Evolutionary conservation across 2,329 filamentous ascomycete species (phyloP), one percentile per base, ranked within the genome.

Genomic region (Chalara sp.): DNA sequence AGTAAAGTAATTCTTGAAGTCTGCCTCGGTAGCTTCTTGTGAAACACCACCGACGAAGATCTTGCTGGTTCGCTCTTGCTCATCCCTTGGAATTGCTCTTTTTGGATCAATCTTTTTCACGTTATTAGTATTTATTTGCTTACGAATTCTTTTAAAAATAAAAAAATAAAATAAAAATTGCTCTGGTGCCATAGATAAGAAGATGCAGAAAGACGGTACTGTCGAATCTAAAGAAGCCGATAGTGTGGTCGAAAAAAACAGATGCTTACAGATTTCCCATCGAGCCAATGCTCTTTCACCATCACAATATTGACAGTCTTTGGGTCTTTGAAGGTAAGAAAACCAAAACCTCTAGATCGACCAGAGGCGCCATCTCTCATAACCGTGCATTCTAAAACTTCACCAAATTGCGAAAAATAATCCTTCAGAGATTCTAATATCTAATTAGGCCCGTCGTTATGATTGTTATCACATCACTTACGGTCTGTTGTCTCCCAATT

Each of bases 401-500:
- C 93, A 54, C 93, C 93, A 67, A 96, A 99, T 63, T 97, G 90
- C 10, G 92, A 91, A 68, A 99, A 99, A 68, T 99, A 99, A 58
- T 96, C 88, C 60, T 90, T 88, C 31, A 99, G 79, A 6, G 93
- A 97, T 76, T 99, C 93, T 99, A 66, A 48, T 39, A 44, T 21
- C 31, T 2, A 4, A 35, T 49, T 52, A 49, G 47, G 31, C n/a
- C 28, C 11, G 21, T 39, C 42, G 31, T 45, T 30, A 32, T 41
- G 21, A 41, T 12, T 37, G 46, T 39, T 8, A n/a, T 41, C 40
- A 29, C 30, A 40, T 31, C 46, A 61, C 90, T 79, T 83, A 97
- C 92, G 84, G 74, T 97, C 92, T 50, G 93, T 97, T 12, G 93
- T 99, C 71, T 99, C 93, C 93, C 93, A 99, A 67, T 99, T 99